Base-by-base conservation (phyloP, 192 early-diverging fungal species). In the Radiomyces spectabilis region DNA sequence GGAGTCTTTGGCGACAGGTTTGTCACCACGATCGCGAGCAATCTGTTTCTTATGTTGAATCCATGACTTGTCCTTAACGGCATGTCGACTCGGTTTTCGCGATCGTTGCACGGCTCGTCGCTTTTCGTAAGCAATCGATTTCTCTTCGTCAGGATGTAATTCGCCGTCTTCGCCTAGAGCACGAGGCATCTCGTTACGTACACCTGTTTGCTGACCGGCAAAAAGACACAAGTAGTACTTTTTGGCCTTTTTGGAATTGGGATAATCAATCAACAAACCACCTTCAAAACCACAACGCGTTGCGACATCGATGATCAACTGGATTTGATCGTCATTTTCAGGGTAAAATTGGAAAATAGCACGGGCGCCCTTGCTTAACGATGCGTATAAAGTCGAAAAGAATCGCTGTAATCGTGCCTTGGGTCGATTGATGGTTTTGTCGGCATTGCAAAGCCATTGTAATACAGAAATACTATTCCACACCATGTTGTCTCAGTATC, bases 401-500 rank as follows among this genome's bases (percentile, higher is more conserved):
- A 99, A 99, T 15, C 92, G 78, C 38, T 70, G 71, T 15, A 99
- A 71, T 12, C 96, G 84, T 10, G 83, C 73, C 50, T 86, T 80
- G 19, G 96, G 96, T 47, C 80, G 75, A 62, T 99, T 88, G 54
- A 81, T 82, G n/a, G 75, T 65, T 60, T 88, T 89, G 75, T 99
- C 96, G 5, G 96, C 94, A 65, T 99, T 99, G 63, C 94, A 99
- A 24, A 99, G 83, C 96, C 94, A 99, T 70, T 99, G 96, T 26
- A 99, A 62, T 4, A 95, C 94, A 0, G 96, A 98, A 34, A 99
- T 83, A 61, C 86, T 90, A 43, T 27, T 25, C 45, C n/a, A 25
- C 30, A 51, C 8, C 10, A 13, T 16, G 16, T 22, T n/a, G 9
- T 8, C 8, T 37, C 35, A 37, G 35, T 37, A 10, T n/a, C 8